Evolutionary conservation across 202 grass and related monocot species (phyloP).

Genomic region (Setaria italica): DNA sequence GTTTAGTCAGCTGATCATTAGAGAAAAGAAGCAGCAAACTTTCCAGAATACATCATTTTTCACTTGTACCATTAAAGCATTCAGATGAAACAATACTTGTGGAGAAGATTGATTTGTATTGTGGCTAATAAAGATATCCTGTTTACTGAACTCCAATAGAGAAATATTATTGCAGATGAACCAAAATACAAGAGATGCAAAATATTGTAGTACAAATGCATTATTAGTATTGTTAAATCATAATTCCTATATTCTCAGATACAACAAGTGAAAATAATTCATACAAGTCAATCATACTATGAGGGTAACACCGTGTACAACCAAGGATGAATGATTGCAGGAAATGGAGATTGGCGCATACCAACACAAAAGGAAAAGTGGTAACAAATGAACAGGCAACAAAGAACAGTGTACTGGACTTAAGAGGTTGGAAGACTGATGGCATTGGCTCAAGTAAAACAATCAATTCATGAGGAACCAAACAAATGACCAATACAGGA

Average conservation of each 20-base stretch:
- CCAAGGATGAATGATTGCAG: background rate
- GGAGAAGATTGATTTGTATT: constrained; percentile 23
- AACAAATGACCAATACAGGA: background rate
- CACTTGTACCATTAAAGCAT: constrained; percentile 22
- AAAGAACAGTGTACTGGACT: background rate
- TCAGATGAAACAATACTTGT: constrained; percentile 14
- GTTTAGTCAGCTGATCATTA: constrained; percentile 28
- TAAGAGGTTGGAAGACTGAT: background rate
- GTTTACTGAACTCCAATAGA: constrained; percentile 19
- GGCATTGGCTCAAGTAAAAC: background rate
- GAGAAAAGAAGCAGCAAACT: constrained; percentile 31
- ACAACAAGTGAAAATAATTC: background rate
- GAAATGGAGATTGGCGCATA: background rate
- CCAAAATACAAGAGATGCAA: constrained; percentile 14
- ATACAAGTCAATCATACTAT: background rate
- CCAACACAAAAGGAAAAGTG: background rate
- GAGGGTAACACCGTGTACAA: background rate
- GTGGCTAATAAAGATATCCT: background rate
- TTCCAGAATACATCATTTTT: background rate
- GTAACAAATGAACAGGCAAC: background rate
- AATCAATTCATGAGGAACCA: background rate
- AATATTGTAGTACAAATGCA: background rate
- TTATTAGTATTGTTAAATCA: constrained; percentile 5
- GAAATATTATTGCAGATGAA: constrained; percentile 23
- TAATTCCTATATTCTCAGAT: constrained; percentile 15